These are phyloP conservation scores for Streptanthus diversifolius DNA, from an alignment of 345 rosid species.

Conservation along the genomic window DNA sequence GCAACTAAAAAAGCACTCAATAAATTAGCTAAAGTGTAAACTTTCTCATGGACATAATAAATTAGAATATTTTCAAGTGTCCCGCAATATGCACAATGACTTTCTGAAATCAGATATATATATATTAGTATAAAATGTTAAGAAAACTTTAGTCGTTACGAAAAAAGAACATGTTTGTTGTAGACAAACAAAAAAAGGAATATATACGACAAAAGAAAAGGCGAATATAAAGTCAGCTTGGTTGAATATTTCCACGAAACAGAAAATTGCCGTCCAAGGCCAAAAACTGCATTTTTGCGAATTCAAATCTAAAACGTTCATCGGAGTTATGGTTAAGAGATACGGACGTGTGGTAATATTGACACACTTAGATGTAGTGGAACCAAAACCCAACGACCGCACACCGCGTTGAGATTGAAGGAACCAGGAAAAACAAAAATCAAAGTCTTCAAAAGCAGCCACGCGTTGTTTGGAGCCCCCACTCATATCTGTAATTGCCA, in stretches of 20 bases:
- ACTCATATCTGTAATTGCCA: background rate
- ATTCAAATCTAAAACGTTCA: conserved; percentile 12
- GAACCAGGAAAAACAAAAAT: background rate
- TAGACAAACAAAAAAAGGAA: background rate
- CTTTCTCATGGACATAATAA: background rate
- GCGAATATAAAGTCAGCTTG: conserved; percentile 12
- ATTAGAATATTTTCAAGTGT: background rate
- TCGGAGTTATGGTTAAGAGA: background rate
- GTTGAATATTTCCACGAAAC: conserved; percentile 27
- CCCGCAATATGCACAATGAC: background rate
- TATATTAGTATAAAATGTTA: background rate
- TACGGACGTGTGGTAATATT: conserved; percentile 7
- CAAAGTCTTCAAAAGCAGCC: conserved; percentile 22
- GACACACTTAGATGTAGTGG: conserved; percentile 14
- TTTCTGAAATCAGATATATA: background rate
- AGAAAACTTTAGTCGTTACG: conserved; percentile 18
- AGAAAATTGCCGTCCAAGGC: conserved; percentile 16
- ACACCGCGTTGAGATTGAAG: conserved; percentile 3
- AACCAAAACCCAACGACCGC: conserved; percentile 11
- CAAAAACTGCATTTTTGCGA: background rate
- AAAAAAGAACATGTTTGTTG: background rate
- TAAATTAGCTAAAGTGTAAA: background rate
- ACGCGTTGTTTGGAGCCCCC: conserved; percentile 15
- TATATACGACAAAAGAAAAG: background rate
- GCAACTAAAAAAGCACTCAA: background rate